phyloP scores from a whole-genome alignment of 2,329 filamentous ascomycete genomes.

The Neonectria sp. region DNA sequence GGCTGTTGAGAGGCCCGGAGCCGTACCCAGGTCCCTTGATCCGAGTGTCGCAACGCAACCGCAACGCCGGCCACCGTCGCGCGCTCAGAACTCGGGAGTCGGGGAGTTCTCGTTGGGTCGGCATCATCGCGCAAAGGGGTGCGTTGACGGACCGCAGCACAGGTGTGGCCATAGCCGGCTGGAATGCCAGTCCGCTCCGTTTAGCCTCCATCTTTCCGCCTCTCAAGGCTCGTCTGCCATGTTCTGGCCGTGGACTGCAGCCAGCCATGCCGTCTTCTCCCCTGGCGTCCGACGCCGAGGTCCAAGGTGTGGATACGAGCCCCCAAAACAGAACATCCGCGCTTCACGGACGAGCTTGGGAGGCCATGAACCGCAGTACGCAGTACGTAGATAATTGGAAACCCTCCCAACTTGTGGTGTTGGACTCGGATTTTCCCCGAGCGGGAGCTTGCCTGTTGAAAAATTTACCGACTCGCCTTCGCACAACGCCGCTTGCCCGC shows the following conservation, averaged over 20 bases:
- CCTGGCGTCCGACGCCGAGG: slow-evolving; percentile 36
- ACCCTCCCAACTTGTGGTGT: neutral
- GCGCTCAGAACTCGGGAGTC: slow-evolving; percentile 6
- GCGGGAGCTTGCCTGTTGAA: neutral
- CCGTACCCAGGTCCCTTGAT: slow-evolving; percentile 43
- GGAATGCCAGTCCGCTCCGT: slow-evolving; percentile 18
- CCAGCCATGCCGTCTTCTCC: slow-evolving; percentile 7
- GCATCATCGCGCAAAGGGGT: slow-evolving; percentile 16
- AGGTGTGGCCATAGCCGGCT: slow-evolving; percentile 43
- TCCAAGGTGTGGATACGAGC: slow-evolving; percentile 30
- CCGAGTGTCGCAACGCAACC: slow-evolving; percentile 34
- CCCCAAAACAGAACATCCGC: slow-evolving; percentile 27
- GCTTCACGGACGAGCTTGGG: neutral
- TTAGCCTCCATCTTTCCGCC: slow-evolving; percentile 42
- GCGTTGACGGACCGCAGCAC: slow-evolving; percentile 6
- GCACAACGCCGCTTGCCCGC: neutral
- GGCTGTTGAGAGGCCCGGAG: slow-evolving; percentile 13
- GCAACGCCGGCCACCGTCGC: slow-evolving; percentile 10
- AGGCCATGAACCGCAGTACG: neutral
- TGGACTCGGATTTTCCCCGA: slow-evolving; percentile 2
- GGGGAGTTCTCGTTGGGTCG: slow-evolving; percentile 3
- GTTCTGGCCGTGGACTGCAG: slow-evolving; percentile 6
- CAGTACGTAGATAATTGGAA: neutral
- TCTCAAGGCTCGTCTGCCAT: slow-evolving; percentile 12
- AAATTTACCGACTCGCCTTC: neutral